Evolutionary conservation across 2,329 filamentous ascomycete species (phyloP), one percentile per base, ranked within the genome.

Genomic region (Nigrospora osmanthi): DNA sequence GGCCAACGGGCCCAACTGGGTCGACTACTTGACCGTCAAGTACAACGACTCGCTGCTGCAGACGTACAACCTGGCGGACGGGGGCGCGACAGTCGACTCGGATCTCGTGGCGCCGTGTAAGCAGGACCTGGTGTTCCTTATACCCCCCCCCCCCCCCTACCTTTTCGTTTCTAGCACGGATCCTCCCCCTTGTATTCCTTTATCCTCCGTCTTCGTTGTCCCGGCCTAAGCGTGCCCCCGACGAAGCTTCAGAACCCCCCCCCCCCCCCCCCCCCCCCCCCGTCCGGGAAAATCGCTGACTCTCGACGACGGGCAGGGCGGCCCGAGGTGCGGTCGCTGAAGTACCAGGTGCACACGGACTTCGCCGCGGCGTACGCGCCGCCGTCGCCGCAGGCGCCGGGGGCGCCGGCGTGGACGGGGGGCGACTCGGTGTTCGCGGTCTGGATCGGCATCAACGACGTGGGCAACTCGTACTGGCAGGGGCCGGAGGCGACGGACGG

Each of bases 371-470:
- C 56, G 3, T 70, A 70, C 46, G 60, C 55, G 3, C 56, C 40
- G 1, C 16, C 40, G 5, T 48, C 60, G 3, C 43, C 44, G 28
- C 64, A 61, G 1, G 64, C 72, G 4, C 71, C 71, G 46, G 59
- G 63, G 5, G 49, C 51, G 0, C 55, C 59, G 1, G 46, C 49
- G 4, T 71, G 68, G 68, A 59, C 53, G 0, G 53, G 60, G 4
- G 47, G 50, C 3, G 61, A 71, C 45, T 60, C 70, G 0, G 47
- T 77, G 2, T 73, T 72, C 43, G 66, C 64, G 0, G 52, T 76
- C 6, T 78, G 74, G 65, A 76, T 78, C 19, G 75, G 75, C 1
- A 73, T 79, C 47, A 79, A 79, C 44, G 75, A 77, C 48, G 67
- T 79, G 2, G 72, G 73, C 1, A 75, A 75, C 46, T 67, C 68